Base-by-base conservation (phyloP, 768 basidiomycete genomes). In the Gymnopilus dilepis region DNA sequence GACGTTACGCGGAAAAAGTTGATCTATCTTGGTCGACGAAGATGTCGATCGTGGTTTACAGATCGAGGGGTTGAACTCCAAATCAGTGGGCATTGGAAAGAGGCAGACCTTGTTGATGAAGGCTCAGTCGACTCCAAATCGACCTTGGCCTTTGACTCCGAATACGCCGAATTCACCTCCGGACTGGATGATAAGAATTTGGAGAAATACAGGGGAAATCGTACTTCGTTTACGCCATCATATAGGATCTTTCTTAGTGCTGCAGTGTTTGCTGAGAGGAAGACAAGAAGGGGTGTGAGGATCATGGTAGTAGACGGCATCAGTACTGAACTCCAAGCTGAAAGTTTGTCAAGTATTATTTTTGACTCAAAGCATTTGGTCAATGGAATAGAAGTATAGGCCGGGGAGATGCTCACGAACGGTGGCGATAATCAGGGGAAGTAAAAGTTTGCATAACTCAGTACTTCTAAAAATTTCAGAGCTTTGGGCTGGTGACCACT, bases 1-100 rank as follows among this genome's bases (percentile, higher is more conserved):
- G 81, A 81, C 2, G 81, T 79, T 13, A 82, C 80, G 19, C 81
- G 77, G 74, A 82, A 81, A 65, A 81, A 74, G 57, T 82, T 82
- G 65, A 81, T 78, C 59, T 81, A 79, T 82, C 80, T 62, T 78
- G 73, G 69, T 81, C 78, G 26, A 81, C 80, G 55, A 80, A 81
- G 41, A 79, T 78, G 61, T 82, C 79, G 38, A 82, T 73, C 1
- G 80, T 80, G 42, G 64, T 77, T 79, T 82, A n/a, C n/a, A n/a
- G n/a, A n/a, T n/a, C n/a, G n/a, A n/a, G n/a, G n/a, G n/a, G n/a
- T n/a, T n/a, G n/a, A 24, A n/a, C 21, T 7, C 21, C 31, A 30
- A 40, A 59, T 33, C 13, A 28, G 17, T 33, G 22, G 19, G 2
- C 11, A 22, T 26, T 24, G 42, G 33, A 33, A 6, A 31, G 33